Evolutionary conservation across 2,329 filamentous ascomycete genomes (phyloP), one percentile per base, ranked within the genome.

Genomic region (Colletotrichum sidae): DNA sequence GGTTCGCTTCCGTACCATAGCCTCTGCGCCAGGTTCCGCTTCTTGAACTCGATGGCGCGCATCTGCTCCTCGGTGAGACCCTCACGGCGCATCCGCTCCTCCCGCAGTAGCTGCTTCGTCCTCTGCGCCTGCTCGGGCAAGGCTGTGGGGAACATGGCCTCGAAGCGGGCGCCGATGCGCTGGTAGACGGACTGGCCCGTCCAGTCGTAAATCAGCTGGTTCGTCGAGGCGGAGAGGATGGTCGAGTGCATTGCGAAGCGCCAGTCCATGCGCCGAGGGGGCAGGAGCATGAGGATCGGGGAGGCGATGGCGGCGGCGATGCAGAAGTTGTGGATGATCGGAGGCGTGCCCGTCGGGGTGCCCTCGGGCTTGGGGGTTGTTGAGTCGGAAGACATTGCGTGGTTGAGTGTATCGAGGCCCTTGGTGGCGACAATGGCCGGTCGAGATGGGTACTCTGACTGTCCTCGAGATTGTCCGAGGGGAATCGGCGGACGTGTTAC

Each of bases 1-100:
- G 75, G 75, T 73, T 88, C 86, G 42, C 80, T 80, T 39, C 87
- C 87, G 82, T 87, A 85, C 87, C 87, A 89, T 13, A 88, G 73
- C 68, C 80, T 80, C 67, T 83, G 77, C 59, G 86, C 73, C 53
- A 75, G 54, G 60, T 75, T 70, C 10, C 72, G 68, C 68, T 68
- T 56, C 56, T 67, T 57, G 54, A 61, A 68, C 62, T 71, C 73
- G 37, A 73, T 65, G 33, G 73, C 71, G 61, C 70, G 67, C 68
- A 69, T 69, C 61, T 70, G 68, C 51, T 68, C 68, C 68, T 71
- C 67, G 35, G 61, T 65, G 44, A 69, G 51, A 6, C 67, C 67
- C 45, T 68, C 60, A 37, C 61, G 61, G 15, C 61, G 61, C 67
- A 69, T 69, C 17, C 72, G 68, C 75, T 82, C 81, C 47, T 76